Base-by-base conservation (phyloP, 768 basidiomycete genomes). In the Mycena haematopus region DNA sequence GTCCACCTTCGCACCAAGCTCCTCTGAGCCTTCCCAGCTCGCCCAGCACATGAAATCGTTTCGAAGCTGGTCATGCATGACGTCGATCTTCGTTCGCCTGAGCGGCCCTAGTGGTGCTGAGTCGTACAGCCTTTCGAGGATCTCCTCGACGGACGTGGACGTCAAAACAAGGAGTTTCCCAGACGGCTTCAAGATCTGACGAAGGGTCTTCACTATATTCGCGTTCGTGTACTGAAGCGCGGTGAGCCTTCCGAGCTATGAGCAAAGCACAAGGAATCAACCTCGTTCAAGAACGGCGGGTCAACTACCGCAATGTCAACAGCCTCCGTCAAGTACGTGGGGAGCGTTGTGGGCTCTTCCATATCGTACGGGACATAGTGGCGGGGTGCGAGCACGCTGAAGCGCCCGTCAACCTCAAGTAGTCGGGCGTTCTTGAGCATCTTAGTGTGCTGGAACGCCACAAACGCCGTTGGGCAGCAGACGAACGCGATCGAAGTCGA, bases 241-340 rank as follows among this genome's bases (percentile, higher is more conserved):
- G 21, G 31, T 42, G 24, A n/a, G 19, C 6, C 5, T 47, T 24
- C 21, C 58, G n/a, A 5, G 45, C 35, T 21, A 31, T 11, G 31
- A 33, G 29, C 1, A 35, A 51, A 14, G 2, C 4, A 51, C 11
- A 13, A 27, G 6, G 13, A 42, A 70, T 13, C n/a, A 3, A 80
- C 81, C 72, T 81, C 80, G 52, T 81, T 81, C 36, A 83, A 67
- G 58, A 80, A 83, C 3, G 81, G 80, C 14, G 82, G 82, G 58
- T 83, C 82, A 1, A 75, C 77, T 29, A 83, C 72, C 0, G 71
- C 77, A 19, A 82, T 61, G 57, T 82, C 81, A 10, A 82, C 68
- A 15, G 58, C 63, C 22, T 68, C 76, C 29, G 66, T 70, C 24
- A 80, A 52, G 13, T 62, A 44, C 19, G 73, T 74, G 1, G 81